A percentile compares a stretch with the other conserved stretches of the same genome.
Conservation (phyloP, 495 filamentous ascomycete species). For the Penicillium bovifimosum region DNA sequence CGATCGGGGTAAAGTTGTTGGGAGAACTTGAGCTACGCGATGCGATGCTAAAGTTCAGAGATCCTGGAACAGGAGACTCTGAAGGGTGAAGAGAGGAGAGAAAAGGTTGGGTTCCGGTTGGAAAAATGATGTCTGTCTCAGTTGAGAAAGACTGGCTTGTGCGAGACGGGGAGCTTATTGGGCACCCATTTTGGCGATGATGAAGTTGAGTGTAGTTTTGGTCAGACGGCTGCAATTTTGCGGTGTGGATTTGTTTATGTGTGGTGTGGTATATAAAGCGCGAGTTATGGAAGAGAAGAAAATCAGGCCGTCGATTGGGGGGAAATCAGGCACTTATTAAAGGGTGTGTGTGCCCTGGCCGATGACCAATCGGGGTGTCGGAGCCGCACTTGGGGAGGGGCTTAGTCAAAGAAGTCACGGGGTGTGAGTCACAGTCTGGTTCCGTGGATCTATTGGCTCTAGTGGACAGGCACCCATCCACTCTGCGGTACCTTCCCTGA, state of each 20-base stretch:
- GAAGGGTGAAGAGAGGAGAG: constrained; percentile 37
- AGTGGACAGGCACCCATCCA: not conserved
- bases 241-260: constrained; percentile 7
- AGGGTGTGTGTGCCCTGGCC: constrained; percentile 24
- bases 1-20: constrained; percentile 44
- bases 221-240: constrained; percentile 27
- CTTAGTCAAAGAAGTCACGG: constrained; percentile 25
- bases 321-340: constrained; percentile 42
- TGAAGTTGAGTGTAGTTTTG: constrained; percentile 16
- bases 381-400: constrained; percentile 13
- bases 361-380: constrained; percentile 17
- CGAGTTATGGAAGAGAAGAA: constrained; percentile 16
- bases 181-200: constrained; percentile 45
- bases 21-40: constrained; percentile 50
- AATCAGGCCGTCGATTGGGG: constrained; percentile 30
- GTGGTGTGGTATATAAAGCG: constrained; percentile 8
- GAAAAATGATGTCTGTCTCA: constrained; percentile 49
- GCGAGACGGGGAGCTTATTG: constrained; percentile 39
- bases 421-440: constrained; percentile 38
- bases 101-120: constrained; percentile 31
- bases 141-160: constrained; percentile 36
- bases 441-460: constrained; percentile 21
- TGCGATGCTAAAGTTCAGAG: constrained; percentile 54
- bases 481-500: not conserved
- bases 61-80: constrained; percentile 44